Conservation (phyloP, 441 rosid species). For the Corymbia calophylla region DNA sequence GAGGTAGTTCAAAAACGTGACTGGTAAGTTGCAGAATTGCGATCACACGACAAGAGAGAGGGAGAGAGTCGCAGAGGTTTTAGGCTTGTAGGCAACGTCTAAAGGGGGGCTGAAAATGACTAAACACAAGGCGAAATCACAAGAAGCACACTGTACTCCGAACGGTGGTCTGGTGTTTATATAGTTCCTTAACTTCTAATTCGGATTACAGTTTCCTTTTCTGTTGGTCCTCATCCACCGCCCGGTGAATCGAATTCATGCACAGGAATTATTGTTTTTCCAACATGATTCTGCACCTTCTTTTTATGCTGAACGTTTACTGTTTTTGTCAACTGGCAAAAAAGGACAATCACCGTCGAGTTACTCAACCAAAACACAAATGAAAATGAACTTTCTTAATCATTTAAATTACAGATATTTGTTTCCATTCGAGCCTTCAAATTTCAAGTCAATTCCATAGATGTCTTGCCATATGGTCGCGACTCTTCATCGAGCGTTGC, state of each 20-base stretch:
- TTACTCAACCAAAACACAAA: background rate
- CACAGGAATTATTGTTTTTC: background rate
- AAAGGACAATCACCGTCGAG: background rate
- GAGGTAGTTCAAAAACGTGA: background rate
- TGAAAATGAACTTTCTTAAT: background rate
- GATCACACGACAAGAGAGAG: background rate
- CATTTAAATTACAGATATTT: background rate
- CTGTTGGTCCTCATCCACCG: background rate
- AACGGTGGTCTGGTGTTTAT: background rate
- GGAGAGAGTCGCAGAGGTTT: background rate
- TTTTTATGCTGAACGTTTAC: background rate
- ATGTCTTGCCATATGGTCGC: background rate
- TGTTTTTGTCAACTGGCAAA: background rate
- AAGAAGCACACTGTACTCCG: background rate
- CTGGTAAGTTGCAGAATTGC: background rate
- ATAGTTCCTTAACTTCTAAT: background rate
- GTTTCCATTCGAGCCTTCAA: background rate
- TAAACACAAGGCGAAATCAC: background rate
- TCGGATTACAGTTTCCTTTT: background rate
- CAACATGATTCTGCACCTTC: background rate
- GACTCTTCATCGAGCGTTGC: background rate
- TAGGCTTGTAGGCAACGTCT: background rate
- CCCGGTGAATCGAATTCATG: background rate
- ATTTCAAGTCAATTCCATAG: background rate
- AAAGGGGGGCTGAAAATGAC: background rate